phyloP scores from a whole-genome alignment of 257 asterid species.

The Solanum sitiens region DNA sequence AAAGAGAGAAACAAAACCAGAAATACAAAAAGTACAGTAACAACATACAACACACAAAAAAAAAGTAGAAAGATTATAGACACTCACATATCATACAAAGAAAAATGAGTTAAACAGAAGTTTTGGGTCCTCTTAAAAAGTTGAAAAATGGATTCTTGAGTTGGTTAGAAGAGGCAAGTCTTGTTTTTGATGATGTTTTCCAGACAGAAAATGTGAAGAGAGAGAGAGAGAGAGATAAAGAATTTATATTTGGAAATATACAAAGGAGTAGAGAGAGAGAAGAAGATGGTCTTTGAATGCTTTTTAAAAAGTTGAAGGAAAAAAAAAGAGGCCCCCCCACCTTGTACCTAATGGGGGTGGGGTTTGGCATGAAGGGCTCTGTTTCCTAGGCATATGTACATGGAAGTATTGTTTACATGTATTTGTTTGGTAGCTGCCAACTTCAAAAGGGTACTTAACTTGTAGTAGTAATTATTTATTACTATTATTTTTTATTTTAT shows the following conservation, averaged over 20 bases:
- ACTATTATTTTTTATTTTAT: no score
- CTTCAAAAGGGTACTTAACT: background rate
- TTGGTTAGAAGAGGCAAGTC: background rate
- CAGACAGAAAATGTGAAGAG: conserved; percentile 1
- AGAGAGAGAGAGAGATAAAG: background rate
- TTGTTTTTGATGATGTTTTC: background rate
- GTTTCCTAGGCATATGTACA: background rate
- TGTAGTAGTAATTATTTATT: background rate
- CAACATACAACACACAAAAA: background rate
- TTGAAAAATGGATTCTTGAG: background rate
- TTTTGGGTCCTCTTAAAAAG: background rate
- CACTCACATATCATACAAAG: background rate
- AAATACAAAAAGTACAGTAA: background rate
- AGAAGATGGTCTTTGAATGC: conserved; percentile 3
- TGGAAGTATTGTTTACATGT: background rate
- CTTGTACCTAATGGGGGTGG: background rate
- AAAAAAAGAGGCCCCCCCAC: background rate
- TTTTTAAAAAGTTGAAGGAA: conserved; percentile 9
- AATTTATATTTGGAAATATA: background rate
- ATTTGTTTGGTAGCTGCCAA: background rate
- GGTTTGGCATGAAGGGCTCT: background rate
- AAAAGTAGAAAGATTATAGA: background rate
- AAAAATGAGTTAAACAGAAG: background rate
- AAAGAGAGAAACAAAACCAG: background rate
- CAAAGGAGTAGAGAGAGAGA: background rate